phyloP scores from a whole-genome alignment of 441 rosid genomes.

The Raphanus hybrid region DNA sequence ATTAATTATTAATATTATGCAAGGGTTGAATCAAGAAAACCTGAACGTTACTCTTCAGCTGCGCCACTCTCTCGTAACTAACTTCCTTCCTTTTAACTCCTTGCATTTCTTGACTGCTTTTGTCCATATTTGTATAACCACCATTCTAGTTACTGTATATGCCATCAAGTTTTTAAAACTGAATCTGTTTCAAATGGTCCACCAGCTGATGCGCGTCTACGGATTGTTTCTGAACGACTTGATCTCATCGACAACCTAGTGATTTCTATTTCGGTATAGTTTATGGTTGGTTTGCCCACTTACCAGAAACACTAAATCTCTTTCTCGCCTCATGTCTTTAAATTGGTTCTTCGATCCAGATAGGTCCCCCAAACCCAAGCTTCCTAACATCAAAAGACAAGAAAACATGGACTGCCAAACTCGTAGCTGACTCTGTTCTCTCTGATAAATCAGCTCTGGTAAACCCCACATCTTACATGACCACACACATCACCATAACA shows the following conservation, averaged over 20 bases:
- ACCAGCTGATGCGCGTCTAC: slow-evolving; percentile 86
- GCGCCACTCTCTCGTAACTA: slow-evolving; percentile 92
- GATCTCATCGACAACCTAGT: slow-evolving; percentile 84
- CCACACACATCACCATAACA: background rate
- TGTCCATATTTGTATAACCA: slow-evolving; percentile 4
- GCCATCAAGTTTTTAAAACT: slow-evolving; percentile 26
- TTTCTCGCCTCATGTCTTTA: slow-evolving; percentile 38
- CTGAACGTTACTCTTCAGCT: slow-evolving; percentile 95
- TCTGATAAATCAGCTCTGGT: slow-evolving; percentile 94
- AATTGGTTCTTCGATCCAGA: slow-evolving; percentile 60
- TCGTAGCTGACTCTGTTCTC: slow-evolving; percentile 88
- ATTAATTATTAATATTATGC: slow-evolving; percentile 31
- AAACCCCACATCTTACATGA: slow-evolving; percentile 36
- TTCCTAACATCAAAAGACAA: slow-evolving; percentile 81
- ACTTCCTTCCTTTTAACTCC: slow-evolving; percentile 13
- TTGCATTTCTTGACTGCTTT: slow-evolving; percentile 10
- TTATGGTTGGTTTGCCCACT: slow-evolving; percentile 6
- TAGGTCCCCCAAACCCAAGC: slow-evolving; percentile 87
- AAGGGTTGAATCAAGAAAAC: slow-evolving; percentile 98
- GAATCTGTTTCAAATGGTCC: slow-evolving; percentile 39
- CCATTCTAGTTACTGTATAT: background rate
- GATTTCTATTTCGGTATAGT: slow-evolving; percentile 75
- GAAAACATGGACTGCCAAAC: slow-evolving; percentile 83
- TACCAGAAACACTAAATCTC: slow-evolving; percentile 13
- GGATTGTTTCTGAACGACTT: slow-evolving; percentile 91